phyloP scores from a whole-genome alignment of 768 basidiomycete species.

The Macrocybe gigantea region DNA sequence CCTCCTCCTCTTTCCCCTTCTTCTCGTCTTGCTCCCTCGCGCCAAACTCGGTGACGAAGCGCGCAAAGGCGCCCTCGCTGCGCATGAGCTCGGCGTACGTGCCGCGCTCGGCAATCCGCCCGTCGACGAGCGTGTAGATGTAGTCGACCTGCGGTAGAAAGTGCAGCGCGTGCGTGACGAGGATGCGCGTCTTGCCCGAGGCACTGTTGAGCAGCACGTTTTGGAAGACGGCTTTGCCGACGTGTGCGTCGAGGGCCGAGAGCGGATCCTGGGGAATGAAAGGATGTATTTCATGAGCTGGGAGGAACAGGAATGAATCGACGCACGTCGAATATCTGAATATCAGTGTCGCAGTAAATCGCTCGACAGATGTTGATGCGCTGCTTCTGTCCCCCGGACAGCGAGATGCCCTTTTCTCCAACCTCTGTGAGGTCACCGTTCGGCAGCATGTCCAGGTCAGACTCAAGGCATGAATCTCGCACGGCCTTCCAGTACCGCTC shows the following conservation, averaged over 20 bases:
- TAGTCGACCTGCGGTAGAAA: conserved; percentile 86
- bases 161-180: conserved; percentile 91
- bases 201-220: conserved; percentile 68
- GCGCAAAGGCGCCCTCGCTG: conserved; percentile 60
- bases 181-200: conserved; percentile 70
- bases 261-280: conserved; percentile 55
- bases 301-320: neutral
- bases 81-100: conserved; percentile 69
- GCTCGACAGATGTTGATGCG: conserved; percentile 82
- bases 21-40: conserved; percentile 53
- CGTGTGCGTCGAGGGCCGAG: conserved; percentile 90
- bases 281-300: neutral
- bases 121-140: conserved; percentile 74
- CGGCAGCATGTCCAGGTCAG: conserved; percentile 72
- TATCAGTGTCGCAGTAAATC: conserved; percentile 81
- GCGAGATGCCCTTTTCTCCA: conserved; percentile 82
- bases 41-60: conserved; percentile 75
- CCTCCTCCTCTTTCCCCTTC: conserved; percentile 38
- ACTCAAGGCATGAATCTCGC: conserved; percentile 69
- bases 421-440: conserved; percentile 82
- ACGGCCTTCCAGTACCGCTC: conserved; percentile 80
- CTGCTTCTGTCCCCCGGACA: conserved; percentile 79
- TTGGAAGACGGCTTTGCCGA: conserved; percentile 83
- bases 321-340: conserved; percentile 76
- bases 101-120: conserved; percentile 74